A percentile compares a stretch with the other conserved stretches of the same genome.
phyloP scores from a whole-genome alignment of 495 filamentous ascomycete genomes.

The Penicillium steckii region DNA sequence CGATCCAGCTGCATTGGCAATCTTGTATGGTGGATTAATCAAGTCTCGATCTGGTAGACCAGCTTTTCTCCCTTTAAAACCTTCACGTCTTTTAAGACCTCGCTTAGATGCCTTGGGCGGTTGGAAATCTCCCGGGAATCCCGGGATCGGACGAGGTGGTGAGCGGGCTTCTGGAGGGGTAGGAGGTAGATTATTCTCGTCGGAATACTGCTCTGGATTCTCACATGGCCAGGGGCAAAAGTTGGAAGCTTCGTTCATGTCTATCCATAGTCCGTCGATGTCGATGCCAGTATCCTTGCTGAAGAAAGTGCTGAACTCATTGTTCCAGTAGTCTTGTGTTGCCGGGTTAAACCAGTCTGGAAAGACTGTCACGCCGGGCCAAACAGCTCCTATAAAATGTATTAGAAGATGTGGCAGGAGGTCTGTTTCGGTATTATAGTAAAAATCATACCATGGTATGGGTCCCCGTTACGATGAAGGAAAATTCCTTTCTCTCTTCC shows the following conservation, averaged over 20 bases:
- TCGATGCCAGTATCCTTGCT: slow-evolving; percentile 62
- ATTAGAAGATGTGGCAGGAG: no score
- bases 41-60: slow-evolving; percentile 66
- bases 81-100: slow-evolving; percentile 4
- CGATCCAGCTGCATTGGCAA: slow-evolving; percentile 68
- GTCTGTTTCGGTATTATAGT: no score
- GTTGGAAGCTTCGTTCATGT: slow-evolving; percentile 76
- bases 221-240: slow-evolving; percentile 75
- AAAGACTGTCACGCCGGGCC: slow-evolving; percentile 79
- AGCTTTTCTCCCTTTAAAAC: slow-evolving; percentile 27
- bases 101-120: slow-evolving; percentile 36
- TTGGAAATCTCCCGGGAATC: slow-evolving; percentile 72
- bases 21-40: slow-evolving; percentile 69
- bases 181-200: slow-evolving; percentile 62
- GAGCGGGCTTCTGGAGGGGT: slow-evolving; percentile 59
- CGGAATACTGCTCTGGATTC: slow-evolving; percentile 54
- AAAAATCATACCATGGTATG: slow-evolving; percentile 67
- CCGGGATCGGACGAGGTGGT: slow-evolving; percentile 61
- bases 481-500: slow-evolving; percentile 64
- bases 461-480: slow-evolving; percentile 61
- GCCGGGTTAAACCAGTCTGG: slow-evolving; percentile 82
- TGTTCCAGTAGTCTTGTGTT: slow-evolving; percentile 69
- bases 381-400: slow-evolving; percentile 59
- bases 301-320: slow-evolving; percentile 72
- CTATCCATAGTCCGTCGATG: slow-evolving; percentile 87